phyloP scores from a whole-genome alignment of 352 stramenopile genomes.

The Globisporangium nodosum region DNA sequence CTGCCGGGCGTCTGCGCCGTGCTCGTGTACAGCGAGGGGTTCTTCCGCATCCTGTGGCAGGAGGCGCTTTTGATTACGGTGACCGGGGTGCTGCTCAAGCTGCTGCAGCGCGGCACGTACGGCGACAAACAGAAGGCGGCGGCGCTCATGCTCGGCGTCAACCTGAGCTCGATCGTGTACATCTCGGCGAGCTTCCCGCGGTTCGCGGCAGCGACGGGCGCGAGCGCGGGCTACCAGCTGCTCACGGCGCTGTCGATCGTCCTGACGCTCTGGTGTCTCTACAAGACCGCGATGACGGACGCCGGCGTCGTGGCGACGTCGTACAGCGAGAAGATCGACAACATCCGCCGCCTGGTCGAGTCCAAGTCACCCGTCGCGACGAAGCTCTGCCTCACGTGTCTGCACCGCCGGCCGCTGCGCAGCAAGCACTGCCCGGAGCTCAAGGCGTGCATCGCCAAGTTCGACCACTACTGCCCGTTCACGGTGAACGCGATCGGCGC shows the following conservation, averaged over 20 bases:
- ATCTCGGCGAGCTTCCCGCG: slow-evolving; percentile 41
- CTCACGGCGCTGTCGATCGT: slow-evolving; percentile 17
- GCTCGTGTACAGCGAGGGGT: slow-evolving; percentile 26
- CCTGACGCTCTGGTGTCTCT: slow-evolving; percentile 46
- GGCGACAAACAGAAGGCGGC: slow-evolving; percentile 72
- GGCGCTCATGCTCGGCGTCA: slow-evolving; percentile 67
- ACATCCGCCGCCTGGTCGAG: slow-evolving; percentile 65
- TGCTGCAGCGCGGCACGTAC: slow-evolving; percentile 60
- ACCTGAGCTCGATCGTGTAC: slow-evolving; percentile 64
- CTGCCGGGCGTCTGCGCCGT: slow-evolving; percentile 43
- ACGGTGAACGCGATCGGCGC: slow-evolving; percentile 93
- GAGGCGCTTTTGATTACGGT: slow-evolving; percentile 25
- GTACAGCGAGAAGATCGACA: slow-evolving; percentile 62
- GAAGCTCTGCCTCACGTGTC: slow-evolving; percentile 74
- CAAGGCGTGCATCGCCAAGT: slow-evolving; percentile 74
- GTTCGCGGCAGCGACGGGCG: slow-evolving; percentile 21
- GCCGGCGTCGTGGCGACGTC: slow-evolving; percentile 59
- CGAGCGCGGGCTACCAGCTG: slow-evolving; percentile 25
- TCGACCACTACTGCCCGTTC: slow-evolving; percentile 85
- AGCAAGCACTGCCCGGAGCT: slow-evolving; percentile 77
- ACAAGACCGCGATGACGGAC: slow-evolving; percentile 46
- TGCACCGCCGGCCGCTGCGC: slow-evolving; percentile 68
- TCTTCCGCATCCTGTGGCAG: slow-evolving; percentile 30
- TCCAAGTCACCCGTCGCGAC: slow-evolving; percentile 65
- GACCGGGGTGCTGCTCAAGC: slow-evolving; percentile 35